Base-by-base conservation (phyloP, 345 rosid species). In the Aquilaria sinensis region DNA sequence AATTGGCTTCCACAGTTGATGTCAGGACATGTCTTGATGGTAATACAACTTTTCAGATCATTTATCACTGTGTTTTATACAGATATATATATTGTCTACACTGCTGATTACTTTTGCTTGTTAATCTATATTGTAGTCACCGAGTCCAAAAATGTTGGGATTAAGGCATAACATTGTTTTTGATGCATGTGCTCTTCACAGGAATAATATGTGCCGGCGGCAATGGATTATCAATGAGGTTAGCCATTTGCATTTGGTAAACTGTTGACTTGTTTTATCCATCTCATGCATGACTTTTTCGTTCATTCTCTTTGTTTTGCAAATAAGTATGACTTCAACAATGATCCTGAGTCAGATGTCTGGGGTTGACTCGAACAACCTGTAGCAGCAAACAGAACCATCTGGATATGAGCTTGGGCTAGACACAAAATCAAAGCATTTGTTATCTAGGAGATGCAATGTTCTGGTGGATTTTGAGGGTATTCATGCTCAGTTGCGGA, bases 131-230 rank as follows among this genome's bases (percentile, higher is more conserved):
- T 67, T 49, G 13, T 61, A 57, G 53, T 57, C 10, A 15, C 66
- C 12, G 16, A 31, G 34, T 45, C 58, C 48, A 29, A 53, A 15
- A 43, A 65, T 4, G 43, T 37, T 37, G 5, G 43, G 43, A 37
- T 4, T 4, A 5, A 37, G 43, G 5, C 5, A 37, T 5, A 37
- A 5, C 5, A 37, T 37, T 4, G 69, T 70, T 77, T 57, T 63
- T 31, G 58, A 52, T 33, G 70, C 70, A 37, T 56, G 60, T 13
- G 23, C 23, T 68, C 12, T 66, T 51, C 76, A 45, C 82, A 94
- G 99, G 99, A 51, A 94, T 94, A 46, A 90, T 94, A 31, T 94
- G 99, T 51, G 88, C 90, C 55, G 99, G 99, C 47, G 99, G 99
- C 62, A 97, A 94, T 70, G 99, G 62, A 88, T 94, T 70, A 89